These are phyloP conservation scores for Pseudotsuga menziesii DNA, from an alignment of 75 land plant genomes.

Conservation along the genomic window DNA sequence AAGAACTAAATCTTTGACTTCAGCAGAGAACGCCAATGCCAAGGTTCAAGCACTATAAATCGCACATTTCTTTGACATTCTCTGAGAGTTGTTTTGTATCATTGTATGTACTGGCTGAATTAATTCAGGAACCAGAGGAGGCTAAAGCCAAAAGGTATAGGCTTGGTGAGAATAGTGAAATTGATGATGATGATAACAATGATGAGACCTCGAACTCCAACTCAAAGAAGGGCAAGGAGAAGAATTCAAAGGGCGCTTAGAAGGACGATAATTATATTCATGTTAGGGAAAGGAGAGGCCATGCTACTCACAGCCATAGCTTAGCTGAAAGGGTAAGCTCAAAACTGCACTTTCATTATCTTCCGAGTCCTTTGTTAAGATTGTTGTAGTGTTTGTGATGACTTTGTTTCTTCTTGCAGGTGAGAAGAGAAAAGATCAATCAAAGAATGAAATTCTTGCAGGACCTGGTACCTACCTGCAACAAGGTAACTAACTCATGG, in stretches of 20 bases:
- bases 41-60: background rate
- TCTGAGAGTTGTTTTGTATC: background rate
- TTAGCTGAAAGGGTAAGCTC: constrained; percentile 24
- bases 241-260: constrained; percentile 23
- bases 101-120: background rate
- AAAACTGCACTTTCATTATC: no score
- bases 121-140: constrained; percentile 6
- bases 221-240: constrained; percentile 23
- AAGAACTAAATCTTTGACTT: constrained; percentile 2
- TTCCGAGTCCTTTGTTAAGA: background rate
- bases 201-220: constrained; percentile 33
- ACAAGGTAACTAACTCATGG: constrained; percentile 19
- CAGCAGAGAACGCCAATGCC: background rate
- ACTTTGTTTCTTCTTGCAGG: constrained; percentile 15
- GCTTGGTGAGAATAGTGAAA: constrained; percentile 12
- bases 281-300: constrained; percentile 25
- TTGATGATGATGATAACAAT: constrained; percentile 10
- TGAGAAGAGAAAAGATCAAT: constrained; percentile 41
- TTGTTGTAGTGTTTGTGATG: background rate
- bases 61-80: background rate
- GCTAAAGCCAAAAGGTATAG: constrained; percentile 18
- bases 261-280: constrained; percentile 31
- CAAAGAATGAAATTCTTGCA: constrained; percentile 49
- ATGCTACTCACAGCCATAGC: constrained; percentile 29
- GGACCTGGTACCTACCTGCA: constrained; percentile 39